Conservation (phyloP, 192 early-diverging fungal species). For the Rhizoclosmatium globosum region DNA sequence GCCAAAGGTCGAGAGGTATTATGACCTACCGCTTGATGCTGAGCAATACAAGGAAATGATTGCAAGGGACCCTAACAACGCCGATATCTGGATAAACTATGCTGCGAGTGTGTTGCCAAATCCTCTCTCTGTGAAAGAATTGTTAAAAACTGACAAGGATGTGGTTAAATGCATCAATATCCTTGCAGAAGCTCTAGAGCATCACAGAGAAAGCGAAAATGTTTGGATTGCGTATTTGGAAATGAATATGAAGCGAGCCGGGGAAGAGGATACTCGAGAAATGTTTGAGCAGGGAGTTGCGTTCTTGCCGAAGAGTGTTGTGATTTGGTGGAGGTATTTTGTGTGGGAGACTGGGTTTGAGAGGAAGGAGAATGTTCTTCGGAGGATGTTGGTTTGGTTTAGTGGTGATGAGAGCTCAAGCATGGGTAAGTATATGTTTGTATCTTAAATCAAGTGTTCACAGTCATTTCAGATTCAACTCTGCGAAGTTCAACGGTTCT, state of each 20-base stretch:
- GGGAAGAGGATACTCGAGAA: conserved; percentile 18
- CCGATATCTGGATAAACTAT: conserved; percentile 6
- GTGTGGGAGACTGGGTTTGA: conserved; percentile 12
- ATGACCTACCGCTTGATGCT: not conserved
- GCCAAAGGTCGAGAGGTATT: conserved; percentile 8
- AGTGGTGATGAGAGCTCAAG: not conserved
- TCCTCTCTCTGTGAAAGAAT: conserved; percentile 16
- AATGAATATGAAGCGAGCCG: conserved; percentile 9
- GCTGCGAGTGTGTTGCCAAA: conserved; percentile 10
- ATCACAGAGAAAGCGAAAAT: conserved; percentile 3
- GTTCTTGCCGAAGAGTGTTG: conserved; percentile 8
- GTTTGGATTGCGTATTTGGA: conserved; percentile 30
- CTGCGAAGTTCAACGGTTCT: conserved; percentile 10
- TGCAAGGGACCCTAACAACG: conserved; percentile 14
- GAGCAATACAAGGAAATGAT: conserved; percentile 13
- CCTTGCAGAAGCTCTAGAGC: conserved; percentile 13
- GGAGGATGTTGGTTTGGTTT: conserved; percentile 20
- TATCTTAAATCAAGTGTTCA: not conserved
- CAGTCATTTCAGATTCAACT: not conserved
- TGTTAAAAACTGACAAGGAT: not conserved
- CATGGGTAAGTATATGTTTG: not conserved
- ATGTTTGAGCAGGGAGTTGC: conserved; percentile 32
- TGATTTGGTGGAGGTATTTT: conserved; percentile 29
- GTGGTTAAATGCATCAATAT: not conserved
- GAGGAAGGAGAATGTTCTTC: conserved; percentile 1